Percentiles rank a stretch among this genome's conserved stretches.
Evolutionary conservation across 805 yeast genomes (phyloP).

Genomic region (Myxozyma melibiosi): DNA sequence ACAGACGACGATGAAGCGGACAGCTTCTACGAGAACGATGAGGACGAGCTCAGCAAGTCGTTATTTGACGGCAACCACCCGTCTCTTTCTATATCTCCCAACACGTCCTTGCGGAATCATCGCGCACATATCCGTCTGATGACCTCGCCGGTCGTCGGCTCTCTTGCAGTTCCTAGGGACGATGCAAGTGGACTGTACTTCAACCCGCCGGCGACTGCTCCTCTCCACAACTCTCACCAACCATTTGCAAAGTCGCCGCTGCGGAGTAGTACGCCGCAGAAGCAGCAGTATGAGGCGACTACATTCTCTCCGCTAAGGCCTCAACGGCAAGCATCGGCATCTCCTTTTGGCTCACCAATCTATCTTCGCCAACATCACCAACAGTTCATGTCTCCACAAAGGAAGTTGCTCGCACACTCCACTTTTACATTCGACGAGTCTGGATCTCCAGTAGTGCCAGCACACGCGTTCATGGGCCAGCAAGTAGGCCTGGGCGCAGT

Average conservation of each 20-base stretch:
- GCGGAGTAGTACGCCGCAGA: slow-evolving; percentile 7
- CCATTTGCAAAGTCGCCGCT: slow-evolving; percentile 6
- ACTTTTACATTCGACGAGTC: slow-evolving; percentile 21
- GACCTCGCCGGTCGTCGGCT: slow-evolving; percentile 34
- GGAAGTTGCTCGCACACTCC: slow-evolving; percentile 28
- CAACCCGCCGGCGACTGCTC: slow-evolving; percentile 9
- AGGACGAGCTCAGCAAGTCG: background rate
- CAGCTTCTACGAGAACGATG: slow-evolving; percentile 3
- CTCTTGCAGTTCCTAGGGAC: slow-evolving; percentile 1
- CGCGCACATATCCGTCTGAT: slow-evolving; percentile 36
- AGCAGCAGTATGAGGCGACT: background rate
- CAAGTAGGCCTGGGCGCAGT: slow-evolving; percentile 24
- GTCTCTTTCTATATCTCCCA: slow-evolving; percentile 32
- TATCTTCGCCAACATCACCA: slow-evolving; percentile 18
- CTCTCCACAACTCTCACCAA: background rate
- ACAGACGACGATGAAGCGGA: slow-evolving; percentile 21
- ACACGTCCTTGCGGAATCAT: slow-evolving; percentile 37
- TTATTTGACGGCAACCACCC: background rate
- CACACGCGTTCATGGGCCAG: slow-evolving; percentile 13
- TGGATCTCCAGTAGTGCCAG: slow-evolving; percentile 15
- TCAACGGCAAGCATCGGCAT: background rate
- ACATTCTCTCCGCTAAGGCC: slow-evolving; percentile 24
- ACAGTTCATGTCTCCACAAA: slow-evolving; percentile 29
- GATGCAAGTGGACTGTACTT: slow-evolving; percentile 1
- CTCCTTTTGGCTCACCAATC: slow-evolving; percentile 28